Percentiles rank a stretch among this genome's conserved stretches.
Conservation (phyloP, 2,329 filamentous ascomycete species). For the Alternaria dauci region DNA sequence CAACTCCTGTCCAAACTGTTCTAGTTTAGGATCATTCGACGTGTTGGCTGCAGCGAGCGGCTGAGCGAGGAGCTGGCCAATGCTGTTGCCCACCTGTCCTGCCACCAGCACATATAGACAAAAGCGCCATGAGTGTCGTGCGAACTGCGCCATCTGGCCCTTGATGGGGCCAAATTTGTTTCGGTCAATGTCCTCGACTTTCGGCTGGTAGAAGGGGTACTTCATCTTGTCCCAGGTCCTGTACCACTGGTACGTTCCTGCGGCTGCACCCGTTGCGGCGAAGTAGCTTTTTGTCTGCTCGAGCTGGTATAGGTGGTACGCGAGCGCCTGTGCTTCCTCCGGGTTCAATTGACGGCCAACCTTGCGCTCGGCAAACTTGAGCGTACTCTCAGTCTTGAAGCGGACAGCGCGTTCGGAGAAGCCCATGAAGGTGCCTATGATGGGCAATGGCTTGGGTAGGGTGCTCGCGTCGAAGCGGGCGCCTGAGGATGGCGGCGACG, state of each 20-base stretch:
- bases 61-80: conserved; percentile 47
- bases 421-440: conserved; percentile 44
- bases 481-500: conserved; percentile 21
- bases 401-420: conserved; percentile 37
- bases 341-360: conserved; percentile 50
- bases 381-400: conserved; percentile 42
- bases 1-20: conserved; percentile 50
- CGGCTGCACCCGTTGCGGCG: conserved; percentile 42
- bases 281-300: conserved; percentile 52
- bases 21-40: conserved; percentile 52
- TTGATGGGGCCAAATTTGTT: conserved; percentile 49
- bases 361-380: conserved; percentile 45
- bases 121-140: conserved; percentile 41
- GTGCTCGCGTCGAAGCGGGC: conserved; percentile 48
- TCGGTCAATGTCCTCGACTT: conserved; percentile 49
- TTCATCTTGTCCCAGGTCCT: conserved; percentile 45
- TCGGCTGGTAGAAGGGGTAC: conserved; percentile 56
- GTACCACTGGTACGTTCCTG: conserved; percentile 47
- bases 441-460: conserved; percentile 49
- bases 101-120: conserved; percentile 36
- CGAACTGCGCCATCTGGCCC: conserved; percentile 44
- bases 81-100: conserved; percentile 43
- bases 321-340: conserved; percentile 55
- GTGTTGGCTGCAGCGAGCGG: conserved; percentile 45
- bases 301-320: conserved; percentile 51